Conservation (phyloP, 805 yeast genomes). For the Lipomyces chichibuensis region DNA sequence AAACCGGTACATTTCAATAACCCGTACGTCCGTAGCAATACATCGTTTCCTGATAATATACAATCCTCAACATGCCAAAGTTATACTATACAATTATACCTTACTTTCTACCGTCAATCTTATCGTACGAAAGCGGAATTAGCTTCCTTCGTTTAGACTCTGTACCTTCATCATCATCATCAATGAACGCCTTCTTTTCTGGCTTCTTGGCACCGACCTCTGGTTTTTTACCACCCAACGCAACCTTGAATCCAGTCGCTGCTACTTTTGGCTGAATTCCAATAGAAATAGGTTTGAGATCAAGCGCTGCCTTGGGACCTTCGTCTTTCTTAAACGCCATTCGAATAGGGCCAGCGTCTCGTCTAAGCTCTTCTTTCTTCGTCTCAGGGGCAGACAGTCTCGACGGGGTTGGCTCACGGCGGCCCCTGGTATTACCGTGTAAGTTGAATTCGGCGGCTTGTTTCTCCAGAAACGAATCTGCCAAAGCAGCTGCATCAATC, state of each 20-base stretch:
- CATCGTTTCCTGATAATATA: neutral
- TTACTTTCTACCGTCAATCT: constrained; percentile 7
- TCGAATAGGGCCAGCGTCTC: constrained; percentile 18
- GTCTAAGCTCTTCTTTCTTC: constrained; percentile 19
- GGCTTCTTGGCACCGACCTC: constrained; percentile 9
- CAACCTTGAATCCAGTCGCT: constrained; percentile 12
- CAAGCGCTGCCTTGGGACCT: neutral
- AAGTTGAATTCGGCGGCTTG: neutral
- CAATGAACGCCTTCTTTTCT: constrained; percentile 9
- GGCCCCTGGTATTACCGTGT: neutral
- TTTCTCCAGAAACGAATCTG: constrained; percentile 26
- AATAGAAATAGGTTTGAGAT: constrained; percentile 25
- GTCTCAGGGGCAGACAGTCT: neutral
- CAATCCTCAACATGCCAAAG: neutral
- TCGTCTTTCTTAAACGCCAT: constrained; percentile 24
- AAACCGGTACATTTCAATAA: neutral
- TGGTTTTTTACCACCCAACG: constrained; percentile 16
- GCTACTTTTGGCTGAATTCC: constrained; percentile 10
- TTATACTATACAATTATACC: neutral
- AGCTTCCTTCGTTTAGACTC: constrained; percentile 24
- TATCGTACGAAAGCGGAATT: constrained; percentile 34
- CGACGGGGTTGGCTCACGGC: constrained; percentile 4
- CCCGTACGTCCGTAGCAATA: neutral
- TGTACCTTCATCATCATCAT: constrained; percentile 25
- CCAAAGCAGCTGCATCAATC: constrained; percentile 17